These are phyloP conservation scores for Zygosaccharomyces siamensis DNA, from an alignment of 805 yeast species.

Conservation along the genomic window DNA sequence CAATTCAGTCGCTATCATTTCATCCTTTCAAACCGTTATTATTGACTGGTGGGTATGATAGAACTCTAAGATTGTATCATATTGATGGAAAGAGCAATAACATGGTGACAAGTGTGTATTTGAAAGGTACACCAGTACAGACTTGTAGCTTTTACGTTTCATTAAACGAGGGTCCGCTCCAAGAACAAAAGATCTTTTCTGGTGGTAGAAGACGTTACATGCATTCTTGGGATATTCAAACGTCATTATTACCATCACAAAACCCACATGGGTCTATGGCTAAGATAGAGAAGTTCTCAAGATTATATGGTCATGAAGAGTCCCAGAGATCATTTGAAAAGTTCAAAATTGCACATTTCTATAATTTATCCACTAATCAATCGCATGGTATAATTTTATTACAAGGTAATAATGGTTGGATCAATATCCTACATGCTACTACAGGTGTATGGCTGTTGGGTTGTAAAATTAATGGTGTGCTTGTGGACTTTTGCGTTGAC, in stretches of 20 bases:
- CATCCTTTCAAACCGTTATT: constrained; percentile 74
- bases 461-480: constrained; percentile 81
- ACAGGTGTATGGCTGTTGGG: constrained; percentile 87
- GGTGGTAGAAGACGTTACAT: constrained; percentile 90
- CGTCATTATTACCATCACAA: constrained; percentile 38
- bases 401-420: constrained; percentile 86
- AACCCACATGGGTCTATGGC: constrained; percentile 19
- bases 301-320: constrained; percentile 87
- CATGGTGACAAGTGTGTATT: constrained; percentile 74
- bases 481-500: constrained; percentile 60
- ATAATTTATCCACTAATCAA: constrained; percentile 18
- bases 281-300: constrained; percentile 72
- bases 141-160: constrained; percentile 46
- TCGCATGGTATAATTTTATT: constrained; percentile 69
- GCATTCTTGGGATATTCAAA: constrained; percentile 84
- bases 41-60: constrained; percentile 89
- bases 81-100: constrained; percentile 82
- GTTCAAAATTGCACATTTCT: constrained; percentile 59
- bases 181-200: constrained; percentile 54
- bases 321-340: constrained; percentile 84
- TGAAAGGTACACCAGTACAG: constrained; percentile 75
- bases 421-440: constrained; percentile 67
- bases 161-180: constrained; percentile 20
- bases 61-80: constrained; percentile 80
- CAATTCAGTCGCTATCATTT: constrained; percentile 80